A percentile compares a stretch with the other conserved stretches of the same genome.
These are phyloP conservation scores for Gigaspora rosea DNA, from an alignment of 192 early-diverging fungal genomes.

Conservation along the genomic window DNA sequence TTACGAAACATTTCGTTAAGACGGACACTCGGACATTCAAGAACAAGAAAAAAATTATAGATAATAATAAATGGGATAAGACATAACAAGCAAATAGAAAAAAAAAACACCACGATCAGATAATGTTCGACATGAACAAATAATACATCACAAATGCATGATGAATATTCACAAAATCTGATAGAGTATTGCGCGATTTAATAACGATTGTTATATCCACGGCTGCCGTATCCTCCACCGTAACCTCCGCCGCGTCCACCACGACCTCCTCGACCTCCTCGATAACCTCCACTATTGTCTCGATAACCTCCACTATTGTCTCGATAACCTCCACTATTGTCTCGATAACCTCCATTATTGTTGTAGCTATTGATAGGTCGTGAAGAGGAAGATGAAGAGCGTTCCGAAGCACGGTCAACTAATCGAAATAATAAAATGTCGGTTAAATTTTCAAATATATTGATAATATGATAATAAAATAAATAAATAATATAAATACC, in stretches of 20 bases:
- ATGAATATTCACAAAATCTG: neutral
- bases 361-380: neutral
- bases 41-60: neutral
- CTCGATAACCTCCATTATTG: constrained; percentile 35
- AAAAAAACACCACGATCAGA: neutral
- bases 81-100: neutral
- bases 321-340: too few species aligned
- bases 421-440: neutral
- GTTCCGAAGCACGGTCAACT: constrained; percentile 48
- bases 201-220: constrained; percentile 34
- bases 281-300: too few species aligned
- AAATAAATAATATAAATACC: constrained; percentile 31
- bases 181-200: constrained; percentile 8
- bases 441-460: neutral
- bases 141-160: too few species aligned
- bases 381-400: constrained; percentile 22
- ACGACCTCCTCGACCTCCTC: neutral
- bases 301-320: too few species aligned
- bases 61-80: constrained; percentile 25
- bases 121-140: too few species aligned
- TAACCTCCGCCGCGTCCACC: constrained; percentile 47
- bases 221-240: constrained; percentile 33
- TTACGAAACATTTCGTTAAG: constrained; percentile 12
- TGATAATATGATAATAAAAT: neutral
- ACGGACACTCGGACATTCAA: constrained; percentile 17